Base-by-base conservation (phyloP, 768 basidiomycete genomes). In the Amanita exitialis region DNA sequence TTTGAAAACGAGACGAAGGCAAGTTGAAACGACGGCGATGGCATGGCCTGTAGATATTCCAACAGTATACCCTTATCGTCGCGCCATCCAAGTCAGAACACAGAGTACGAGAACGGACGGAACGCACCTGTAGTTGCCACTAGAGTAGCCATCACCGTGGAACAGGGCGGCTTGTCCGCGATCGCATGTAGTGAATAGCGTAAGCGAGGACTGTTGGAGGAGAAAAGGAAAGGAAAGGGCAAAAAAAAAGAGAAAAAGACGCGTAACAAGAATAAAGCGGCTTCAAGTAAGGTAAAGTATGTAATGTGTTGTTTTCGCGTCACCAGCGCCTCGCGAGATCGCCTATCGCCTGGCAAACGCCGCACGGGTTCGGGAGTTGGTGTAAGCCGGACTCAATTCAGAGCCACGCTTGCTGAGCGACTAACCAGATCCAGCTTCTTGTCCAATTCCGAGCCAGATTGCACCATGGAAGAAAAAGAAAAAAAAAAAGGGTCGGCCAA, bases 21-120 rank as follows among this genome's bases (percentile, higher is more conserved):
- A 41, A 6, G 54, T 55, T 7, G 54, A 55, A 6, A 23, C 7
- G n/a, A 52, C 46, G 8, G 54, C 54, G 18, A 55, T 34, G 25
- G 39, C 49, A 23, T 51, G 27, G 6, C 39, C 37, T 15, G 32
- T 21, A 6, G 49, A 44, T 36, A 51, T 44, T 13, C 41, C 41
- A 27, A 51, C 49, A 35, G n/a, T 20, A 23, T 18, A 25, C 12
- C 16, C 20, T 27, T 15, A 37, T 18, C 34, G 46, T 38, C 42
- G 20, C 38, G 38, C 38, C 38, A 18, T 18, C 38, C 8, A 9
- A 6, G 18, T 39, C 12, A 39, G 18, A 32, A 16, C 16, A 46
- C n/a, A 5, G 1, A 16, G 6, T 27, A 16, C 2, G 25, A 32
- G 28, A 16, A 45, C 1, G 4, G 44, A 45, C n/a, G 20, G 21